phyloP scores from a whole-genome alignment of 345 rosid species.

The Aquilaria yunnanensis region DNA sequence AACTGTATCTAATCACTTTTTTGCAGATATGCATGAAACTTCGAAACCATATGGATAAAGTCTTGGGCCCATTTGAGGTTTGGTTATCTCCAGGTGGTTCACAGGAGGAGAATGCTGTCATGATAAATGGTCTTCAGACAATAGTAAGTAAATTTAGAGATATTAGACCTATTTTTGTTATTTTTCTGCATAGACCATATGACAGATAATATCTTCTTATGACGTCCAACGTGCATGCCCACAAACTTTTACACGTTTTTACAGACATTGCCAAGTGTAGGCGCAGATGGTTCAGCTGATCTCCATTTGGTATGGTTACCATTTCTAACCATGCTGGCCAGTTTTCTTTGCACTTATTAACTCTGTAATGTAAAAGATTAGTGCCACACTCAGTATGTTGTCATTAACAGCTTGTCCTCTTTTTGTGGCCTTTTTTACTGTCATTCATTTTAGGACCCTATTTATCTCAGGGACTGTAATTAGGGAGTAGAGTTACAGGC shows the following conservation, averaged over 20 bases:
- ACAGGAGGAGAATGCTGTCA: slow-evolving; percentile 55
- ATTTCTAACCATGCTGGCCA: neutral
- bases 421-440: too few species aligned
- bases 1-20: slow-evolving; percentile 17
- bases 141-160: slow-evolving; percentile 42
- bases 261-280: slow-evolving; percentile 68
- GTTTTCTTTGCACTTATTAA: neutral
- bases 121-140: slow-evolving; percentile 73
- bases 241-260: slow-evolving; percentile 5
- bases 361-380: too few species aligned
- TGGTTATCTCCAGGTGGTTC: slow-evolving; percentile 55
- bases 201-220: neutral
- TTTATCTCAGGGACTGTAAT: too few species aligned
- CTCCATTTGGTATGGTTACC: slow-evolving; percentile 58
- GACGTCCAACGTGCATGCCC: slow-evolving; percentile 9
- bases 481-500: too few species aligned
- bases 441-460: too few species aligned
- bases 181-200: neutral
- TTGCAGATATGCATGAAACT: slow-evolving; percentile 68
- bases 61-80: slow-evolving; percentile 80
- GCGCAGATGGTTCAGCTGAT: slow-evolving; percentile 59
- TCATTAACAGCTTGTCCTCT: too few species aligned
- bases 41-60: slow-evolving; percentile 65
- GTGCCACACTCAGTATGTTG: too few species aligned
- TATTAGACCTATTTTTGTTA: slow-evolving; percentile 1